Evolutionary conservation across 768 basidiomycete species (phyloP), one percentile per base, ranked within the genome.

Genomic region (Kockovaella imperatae): DNA sequence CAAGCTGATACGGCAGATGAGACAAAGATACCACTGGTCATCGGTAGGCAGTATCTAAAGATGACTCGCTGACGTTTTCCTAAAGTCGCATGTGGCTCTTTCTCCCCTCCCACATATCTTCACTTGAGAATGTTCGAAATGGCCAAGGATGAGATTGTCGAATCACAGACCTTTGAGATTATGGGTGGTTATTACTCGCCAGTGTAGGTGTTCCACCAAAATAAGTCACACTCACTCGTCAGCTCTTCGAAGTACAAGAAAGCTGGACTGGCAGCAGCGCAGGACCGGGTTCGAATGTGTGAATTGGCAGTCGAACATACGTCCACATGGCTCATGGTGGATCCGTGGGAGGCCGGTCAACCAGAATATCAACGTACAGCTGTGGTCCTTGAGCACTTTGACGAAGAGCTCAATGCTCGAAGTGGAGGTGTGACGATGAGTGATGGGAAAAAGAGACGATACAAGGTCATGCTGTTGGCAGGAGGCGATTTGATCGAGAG

Each of bases 41-140:
- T 95, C 54, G 59, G 61, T 57, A 31, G 48, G 52, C 18, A 32
- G 51, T 7, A 49, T 57, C 29, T 54, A 52, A 44, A 25, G 26
- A 2, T 32, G 24, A 5, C 35, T 35, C 13, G 2, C 42, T n/a
- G 10, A 20, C 6, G 6, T 31, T 45, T 31, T n/a, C n/a, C 11
- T 42, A 18, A 20, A 57, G 88, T 99, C 51, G 95, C 89, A 38
- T 99, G 95, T 67, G 95, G 93, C 24, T 93, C 88, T 47, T 96
- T 96, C 80, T 91, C 87, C 62, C 93, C 93, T 10, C 85, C 95
- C 54, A 95, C 91, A n/a, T 93, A 90, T 66, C 84, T 93, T 43
- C 90, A 95, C 67, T 80, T 96, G 53, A 60, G 95, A 58, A 96
- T 99, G 90, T 99, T 97, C 73, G 95, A 97, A 70, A 97, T 99